Evolutionary conservation across 1,284 basidiomycete species (phyloP), one percentile per base, ranked within the genome.

Genomic region (Cryptococcus jaspeensis): DNA sequence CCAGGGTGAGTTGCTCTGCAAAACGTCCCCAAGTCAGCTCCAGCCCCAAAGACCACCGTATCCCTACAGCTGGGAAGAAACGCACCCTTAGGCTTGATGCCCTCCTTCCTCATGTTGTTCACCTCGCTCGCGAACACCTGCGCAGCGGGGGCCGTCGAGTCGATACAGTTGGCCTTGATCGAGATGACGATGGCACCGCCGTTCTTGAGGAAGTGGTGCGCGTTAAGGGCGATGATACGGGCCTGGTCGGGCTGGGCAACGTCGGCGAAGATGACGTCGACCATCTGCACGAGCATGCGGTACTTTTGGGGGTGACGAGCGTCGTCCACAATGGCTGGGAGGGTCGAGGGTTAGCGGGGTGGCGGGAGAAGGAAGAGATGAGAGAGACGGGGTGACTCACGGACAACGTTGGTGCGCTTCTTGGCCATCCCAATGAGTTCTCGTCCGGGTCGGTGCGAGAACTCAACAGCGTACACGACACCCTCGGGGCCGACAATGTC

Each of bases 361-460:
- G 28, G 28, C 49, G n/a, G 28, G 5, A 46, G 57, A 43, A 45
- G 23, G 28, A n/a, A 44, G 50, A 36, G 25, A 39, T 6, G 20
- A 18, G 39, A 9, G 7, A 28, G 37, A 6, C 22, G 28, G 52
- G 18, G 43, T 23, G 13, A 84, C 90, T 61, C 78, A 93, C 91
- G 95, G 72, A 99, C 97, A 64, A 99, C 93, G 79, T 99, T 99
- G 63, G 96, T 99, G 60, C 96, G 85, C 81, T 98, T 98, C 82
- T 99, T 98, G 52, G 96, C 95, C 96, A 99, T 99, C 80, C 91
- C 91, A 72, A 99, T 97, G 61, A 99, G 81, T 79, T 99, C 95
- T 80, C 95, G 90, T 46, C 95, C 95, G 59, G 92, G 95, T 68
- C 96, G 87, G 74, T 89, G 85, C 3, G 94, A 98, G 81, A 99